Conservation (phyloP, 2,329 filamentous ascomycete genomes). For the Diplodia corticola region DNA sequence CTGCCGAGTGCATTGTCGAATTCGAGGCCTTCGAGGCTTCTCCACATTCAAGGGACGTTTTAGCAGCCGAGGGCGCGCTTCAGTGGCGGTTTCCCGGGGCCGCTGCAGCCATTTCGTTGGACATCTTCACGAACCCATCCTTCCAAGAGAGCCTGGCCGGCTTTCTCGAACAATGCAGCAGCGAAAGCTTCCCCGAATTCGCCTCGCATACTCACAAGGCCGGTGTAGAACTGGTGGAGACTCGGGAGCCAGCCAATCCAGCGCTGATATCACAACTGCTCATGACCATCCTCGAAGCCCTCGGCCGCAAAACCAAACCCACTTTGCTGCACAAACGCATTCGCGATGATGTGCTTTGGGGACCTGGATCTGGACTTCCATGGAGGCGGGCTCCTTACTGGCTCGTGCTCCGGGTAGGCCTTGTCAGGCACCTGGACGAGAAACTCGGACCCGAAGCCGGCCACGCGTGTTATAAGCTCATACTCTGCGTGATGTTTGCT, state of each 20-base stretch:
- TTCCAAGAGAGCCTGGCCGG: constrained; percentile 53
- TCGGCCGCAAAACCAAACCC: constrained; percentile 46
- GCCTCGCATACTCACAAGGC: constrained; percentile 56
- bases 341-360: constrained; percentile 62
- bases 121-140: constrained; percentile 38
- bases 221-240: constrained; percentile 50
- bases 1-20: constrained; percentile 33
- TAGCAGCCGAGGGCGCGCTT: constrained; percentile 54
- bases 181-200: constrained; percentile 56
- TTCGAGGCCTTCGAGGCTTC: constrained; percentile 66
- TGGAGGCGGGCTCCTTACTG: constrained; percentile 66
- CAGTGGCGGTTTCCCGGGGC: constrained; percentile 61
- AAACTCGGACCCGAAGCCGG: constrained; percentile 45
- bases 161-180: constrained; percentile 59
- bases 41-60: constrained; percentile 52
- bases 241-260: constrained; percentile 59
- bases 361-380: constrained; percentile 48
- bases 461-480: constrained; percentile 57
- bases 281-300: constrained; percentile 59
- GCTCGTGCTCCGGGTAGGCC: constrained; percentile 61
- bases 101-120: constrained; percentile 50
- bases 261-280: constrained; percentile 61
- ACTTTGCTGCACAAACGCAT: constrained; percentile 57
- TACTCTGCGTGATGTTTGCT: constrained; percentile 53
- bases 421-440: constrained; percentile 54